These are phyloP conservation scores for Triticum dicoccoides DNA, from an alignment of 176 grass and related monocot species.

Conservation along the genomic window DNA sequence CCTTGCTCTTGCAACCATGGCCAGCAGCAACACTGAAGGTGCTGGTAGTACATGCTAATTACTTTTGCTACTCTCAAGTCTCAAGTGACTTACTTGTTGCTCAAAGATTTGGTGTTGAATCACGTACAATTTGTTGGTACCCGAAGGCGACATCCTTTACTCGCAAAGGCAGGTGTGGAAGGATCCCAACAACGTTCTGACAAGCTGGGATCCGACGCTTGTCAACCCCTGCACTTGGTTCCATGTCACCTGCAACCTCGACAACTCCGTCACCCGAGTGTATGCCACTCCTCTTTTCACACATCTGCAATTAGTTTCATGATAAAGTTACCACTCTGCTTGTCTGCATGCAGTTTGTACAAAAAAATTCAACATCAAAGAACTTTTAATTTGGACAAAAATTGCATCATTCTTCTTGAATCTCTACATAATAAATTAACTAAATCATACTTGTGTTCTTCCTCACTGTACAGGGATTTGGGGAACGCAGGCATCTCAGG, in stretches of 20 bases:
- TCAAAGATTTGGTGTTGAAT: no score
- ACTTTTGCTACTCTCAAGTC: no score
- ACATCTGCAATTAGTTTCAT: no score
- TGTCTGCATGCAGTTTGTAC: background rate
- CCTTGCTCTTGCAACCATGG: slow-evolving; percentile 28
- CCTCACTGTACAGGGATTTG: slow-evolving; percentile 36
- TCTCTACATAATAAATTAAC: background rate
- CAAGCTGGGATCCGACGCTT: slow-evolving; percentile 50
- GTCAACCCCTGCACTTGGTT: slow-evolving; percentile 49
- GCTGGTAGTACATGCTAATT: no score
- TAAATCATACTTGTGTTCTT: background rate
- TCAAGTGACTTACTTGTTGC: no score
- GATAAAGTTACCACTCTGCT: background rate
- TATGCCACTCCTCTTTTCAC: background rate
- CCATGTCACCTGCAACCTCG: slow-evolving; percentile 6
- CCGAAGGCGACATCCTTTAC: slow-evolving; percentile 49
- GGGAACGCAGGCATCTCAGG: slow-evolving; percentile 39
- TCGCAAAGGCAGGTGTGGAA: slow-evolving; percentile 16
- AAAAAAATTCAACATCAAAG: background rate
- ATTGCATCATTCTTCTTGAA: background rate
- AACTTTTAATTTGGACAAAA: background rate
- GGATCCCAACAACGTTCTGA: slow-evolving; percentile 32
- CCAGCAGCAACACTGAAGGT: slow-evolving; percentile 46
- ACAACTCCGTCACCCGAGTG: no score
- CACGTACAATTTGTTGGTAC: no score